phyloP scores from a whole-genome alignment of 2,329 filamentous ascomycete genomes.

The Orbilia javanica region DNA sequence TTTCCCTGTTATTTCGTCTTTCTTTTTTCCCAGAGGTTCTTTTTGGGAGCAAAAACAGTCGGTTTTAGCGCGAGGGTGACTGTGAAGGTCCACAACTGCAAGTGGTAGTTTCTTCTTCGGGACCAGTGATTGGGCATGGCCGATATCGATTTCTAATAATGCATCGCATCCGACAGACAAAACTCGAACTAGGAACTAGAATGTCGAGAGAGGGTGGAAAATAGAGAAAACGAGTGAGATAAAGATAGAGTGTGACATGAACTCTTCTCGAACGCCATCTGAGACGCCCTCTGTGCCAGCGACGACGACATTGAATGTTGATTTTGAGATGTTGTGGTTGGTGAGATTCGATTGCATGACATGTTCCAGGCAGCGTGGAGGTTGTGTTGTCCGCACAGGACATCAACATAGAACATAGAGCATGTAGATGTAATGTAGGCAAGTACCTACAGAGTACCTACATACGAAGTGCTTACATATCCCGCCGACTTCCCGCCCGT shows the following conservation, averaged over 20 bases:
- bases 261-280: constrained; percentile 21
- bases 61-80: constrained; percentile 57
- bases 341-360: too few relatives aligned
- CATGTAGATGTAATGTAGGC: too few relatives aligned
- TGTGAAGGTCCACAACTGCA: constrained; percentile 57
- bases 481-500: constrained; percentile 24
- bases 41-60: constrained; percentile 39
- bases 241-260: not conserved
- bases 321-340: constrained; percentile 19
- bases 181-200: constrained; percentile 20
- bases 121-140: constrained; percentile 42
- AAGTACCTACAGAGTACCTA: not conserved
- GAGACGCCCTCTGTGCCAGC: constrained; percentile 37
- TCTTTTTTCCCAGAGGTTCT: constrained; percentile 25
- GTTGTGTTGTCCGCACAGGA: constrained; percentile 53
- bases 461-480: constrained; percentile 2
- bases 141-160: constrained; percentile 58
- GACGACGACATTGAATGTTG: constrained; percentile 24
- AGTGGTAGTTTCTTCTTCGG: constrained; percentile 47
- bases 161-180: constrained; percentile 37
- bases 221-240: too few relatives aligned
- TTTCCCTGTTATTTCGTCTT: constrained; percentile 11
- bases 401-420: not conserved
- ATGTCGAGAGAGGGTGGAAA: not conserved
- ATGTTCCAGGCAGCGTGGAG: too few relatives aligned